Evolutionary conservation across 257 asterid species (phyloP), one percentile per base, ranked within the genome.

Genomic region (Solanum verrucosum): DNA sequence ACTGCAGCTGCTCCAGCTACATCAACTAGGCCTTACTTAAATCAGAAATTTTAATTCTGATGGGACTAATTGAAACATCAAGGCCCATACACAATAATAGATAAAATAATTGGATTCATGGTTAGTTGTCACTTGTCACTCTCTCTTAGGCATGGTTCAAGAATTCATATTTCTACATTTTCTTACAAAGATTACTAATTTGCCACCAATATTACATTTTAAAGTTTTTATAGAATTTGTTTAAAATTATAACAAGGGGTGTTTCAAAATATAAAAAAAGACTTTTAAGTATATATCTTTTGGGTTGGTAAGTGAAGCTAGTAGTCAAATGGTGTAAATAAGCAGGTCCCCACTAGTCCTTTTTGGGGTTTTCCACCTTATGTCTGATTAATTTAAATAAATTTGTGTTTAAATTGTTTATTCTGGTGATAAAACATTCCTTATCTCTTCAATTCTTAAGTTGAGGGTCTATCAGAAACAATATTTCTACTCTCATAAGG

Each of bases 1-100:
- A 73, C 68, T 81, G 85, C 85, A 79, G 68, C 84, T 42, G 84
- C 63, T 78, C 84, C 84, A 78, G 84, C 42, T 46, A 38, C 70
- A 82, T 46, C 29, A 49, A 81, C 70, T 16, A 27, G 85, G 20
- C 70, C 65, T n/a, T 25, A 13, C 68, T 46, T 29, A 37, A 6
- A 46, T 3, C 85, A 82, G 85, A 82, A 49, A 49, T 29, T 79
- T 49, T 5, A 82, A 31, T 16, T 18, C 35, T 82, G 86, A 67
- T 35, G 67, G 82, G 68, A 38, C 44, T 27, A 40, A 68, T 20
- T 68, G 60, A 29, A 85, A 68, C 79, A 85, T 68, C 20, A 85
- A 68, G 82, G 87, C 68, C 87, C 82, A 40, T 38, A 18, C 14
- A 68, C 15, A 85, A 42, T 40, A 85, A 25, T 49, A 9, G 82